phyloP scores from a whole-genome alignment of 805 yeast genomes.

The Lipomyces mesembrius region DNA sequence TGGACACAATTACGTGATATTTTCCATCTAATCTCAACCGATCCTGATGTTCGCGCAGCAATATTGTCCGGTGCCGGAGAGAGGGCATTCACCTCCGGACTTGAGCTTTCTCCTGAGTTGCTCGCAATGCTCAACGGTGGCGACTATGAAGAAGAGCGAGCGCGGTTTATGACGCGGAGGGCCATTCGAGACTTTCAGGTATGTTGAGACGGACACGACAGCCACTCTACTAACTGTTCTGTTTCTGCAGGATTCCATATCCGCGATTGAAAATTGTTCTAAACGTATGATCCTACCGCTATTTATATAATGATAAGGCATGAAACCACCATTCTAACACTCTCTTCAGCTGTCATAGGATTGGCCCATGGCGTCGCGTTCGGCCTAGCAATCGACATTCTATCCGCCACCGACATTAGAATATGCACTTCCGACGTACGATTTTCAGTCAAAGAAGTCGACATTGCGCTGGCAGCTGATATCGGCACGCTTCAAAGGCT shows the following conservation, averaged over 20 bases:
- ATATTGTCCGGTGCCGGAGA: slow-evolving; percentile 61
- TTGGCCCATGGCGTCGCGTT: slow-evolving; percentile 65
- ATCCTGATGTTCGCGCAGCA: slow-evolving; percentile 56
- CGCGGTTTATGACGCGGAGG: slow-evolving; percentile 44
- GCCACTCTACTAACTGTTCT: slow-evolving; percentile 15
- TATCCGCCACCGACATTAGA: slow-evolving; percentile 63
- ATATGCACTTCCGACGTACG: slow-evolving; percentile 57
- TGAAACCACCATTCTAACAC: not conserved
- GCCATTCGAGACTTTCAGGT: slow-evolving; percentile 64
- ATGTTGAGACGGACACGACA: slow-evolving; percentile 48
- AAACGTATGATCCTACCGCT: slow-evolving; percentile 23
- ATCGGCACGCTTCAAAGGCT: slow-evolving; percentile 76
- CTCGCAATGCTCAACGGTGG: slow-evolving; percentile 22
- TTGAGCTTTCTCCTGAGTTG: slow-evolving; percentile 53
- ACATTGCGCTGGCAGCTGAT: slow-evolving; percentile 77
- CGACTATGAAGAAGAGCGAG: slow-evolving; percentile 33
- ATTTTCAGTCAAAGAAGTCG: slow-evolving; percentile 69
- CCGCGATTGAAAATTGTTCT: slow-evolving; percentile 34
- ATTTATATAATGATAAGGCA: not conserved
- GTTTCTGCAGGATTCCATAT: slow-evolving; percentile 16
- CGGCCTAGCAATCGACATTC: slow-evolving; percentile 73
- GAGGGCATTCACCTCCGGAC: slow-evolving; percentile 65
- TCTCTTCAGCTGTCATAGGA: slow-evolving; percentile 58
- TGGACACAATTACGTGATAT: slow-evolving; percentile 63
- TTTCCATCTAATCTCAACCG: slow-evolving; percentile 53